Base-by-base conservation (phyloP, 2,329 filamentous ascomycete species). In the Pestalotiopsis sp. region DNA sequence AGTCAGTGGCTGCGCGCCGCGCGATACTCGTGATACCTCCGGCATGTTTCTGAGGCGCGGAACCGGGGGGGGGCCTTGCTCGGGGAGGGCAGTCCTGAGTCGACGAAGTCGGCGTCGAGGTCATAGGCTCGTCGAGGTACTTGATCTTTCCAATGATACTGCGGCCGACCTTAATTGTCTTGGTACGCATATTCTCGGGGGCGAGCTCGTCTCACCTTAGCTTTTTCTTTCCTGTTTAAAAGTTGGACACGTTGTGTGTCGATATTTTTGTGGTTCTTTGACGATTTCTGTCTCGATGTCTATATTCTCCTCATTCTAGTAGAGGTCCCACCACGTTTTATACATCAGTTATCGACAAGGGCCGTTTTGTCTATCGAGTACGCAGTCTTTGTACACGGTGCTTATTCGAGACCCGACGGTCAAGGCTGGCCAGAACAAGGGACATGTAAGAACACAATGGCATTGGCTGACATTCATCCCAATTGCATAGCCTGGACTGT, bases 81-180 rank as follows among this genome's bases (percentile, higher is more conserved):
- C 62, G 17, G 17, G 59, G 59, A 2, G 62, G 39, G n/a, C 13
- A 65, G 2, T 65, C 62, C 20, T 4, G n/a, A 17, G 14, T n/a
- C 4, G 62, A 52, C 3, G 23, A 23, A 23, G 23, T 23, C 23
- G 20, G 4, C 11, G 20, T 52, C 6, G 59, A 20, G 17, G 17
- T 65, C 38, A 65, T 49, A 2, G 62, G 20, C 20, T 45, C 62
- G 38, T 45, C 39, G n/a, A 31, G 4, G 17, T 66, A 66, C 17
- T 56, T 56, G 63, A 66, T 66, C 39, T 66, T 66, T 38, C 63
- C 63, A 36, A 56, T 57, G 41, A 66, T 66, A 20, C 63, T 66
- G 23, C 63, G 17, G 25, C 39, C 39, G 2, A 20, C 31, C 25
- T 23, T 66, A 25, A 66, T 11, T 2, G 63, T 66, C 45, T 66